Base-by-base conservation (phyloP, 495 filamentous ascomycete species). In the Penicillium angulare region DNA sequence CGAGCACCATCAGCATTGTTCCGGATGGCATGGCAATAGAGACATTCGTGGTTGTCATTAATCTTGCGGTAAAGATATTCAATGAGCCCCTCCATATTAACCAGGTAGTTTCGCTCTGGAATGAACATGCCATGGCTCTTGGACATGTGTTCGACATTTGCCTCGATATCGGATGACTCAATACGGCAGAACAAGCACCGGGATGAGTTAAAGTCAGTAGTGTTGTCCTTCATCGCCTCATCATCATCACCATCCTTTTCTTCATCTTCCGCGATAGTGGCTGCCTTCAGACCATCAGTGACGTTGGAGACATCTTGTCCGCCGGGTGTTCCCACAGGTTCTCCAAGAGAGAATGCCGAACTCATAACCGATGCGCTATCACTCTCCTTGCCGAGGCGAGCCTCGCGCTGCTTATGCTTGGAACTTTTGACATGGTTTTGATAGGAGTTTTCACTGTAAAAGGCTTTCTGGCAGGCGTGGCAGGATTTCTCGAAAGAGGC, bases 61-160 rank as follows among this genome's bases (percentile, higher is more conserved):
- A 96, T 81, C 59, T 91, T 95, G 49, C 87, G 75, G 35, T 84
- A 74, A 13, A 92, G 75, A 56, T 88, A 89, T n/a, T 76, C 71
- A 44, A 97, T 69, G 18, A 99, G 76, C 17, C 91, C 91, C 27
- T 92, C 85, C 13, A 91, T 63, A 54, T 99, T 79, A 8, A 86
- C 80, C 3, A 99, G 74, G 55, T 87, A 99, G 13, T 82, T 64
- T 57, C 81, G 81, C 60, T 99, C 93, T 0, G 93, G 93, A 57
- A 99, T 86, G 68, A 97, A 99, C 84, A 97, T 86, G 71, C 92
- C 90, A 64, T 99, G 93, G 51, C 83, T 84, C 53, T 89, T 87
- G 63, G 83, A 81, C 93, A 99, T 99, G 58, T 99, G 93, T 21
- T 79, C 68, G 24, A 89, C 76, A 61, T 92, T 96, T 15, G 90